These are phyloP conservation scores for Omphalotus olearius DNA, from an alignment of 1,284 basidiomycete genomes.

Conservation along the genomic window DNA sequence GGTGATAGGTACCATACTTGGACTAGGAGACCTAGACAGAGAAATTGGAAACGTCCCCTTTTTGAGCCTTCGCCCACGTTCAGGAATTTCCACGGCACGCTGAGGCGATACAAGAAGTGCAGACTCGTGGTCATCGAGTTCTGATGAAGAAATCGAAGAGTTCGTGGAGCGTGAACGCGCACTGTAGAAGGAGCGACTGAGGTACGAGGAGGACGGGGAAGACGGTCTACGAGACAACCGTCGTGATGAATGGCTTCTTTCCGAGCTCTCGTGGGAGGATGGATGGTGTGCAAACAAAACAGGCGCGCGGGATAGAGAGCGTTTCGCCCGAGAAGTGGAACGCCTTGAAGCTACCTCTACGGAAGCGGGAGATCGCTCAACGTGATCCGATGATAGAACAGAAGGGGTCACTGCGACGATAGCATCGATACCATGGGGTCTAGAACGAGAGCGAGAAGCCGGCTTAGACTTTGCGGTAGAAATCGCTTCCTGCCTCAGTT, in stretches of 20 bases:
- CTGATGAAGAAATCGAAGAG: slow-evolving; percentile 22
- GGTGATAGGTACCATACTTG: slow-evolving; percentile 34
- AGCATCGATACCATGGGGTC: slow-evolving; percentile 16
- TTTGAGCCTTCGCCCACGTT: slow-evolving; percentile 36
- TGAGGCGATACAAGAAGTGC: slow-evolving; percentile 23
- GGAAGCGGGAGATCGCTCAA: slow-evolving; percentile 5
- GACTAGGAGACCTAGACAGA: slow-evolving; percentile 34
- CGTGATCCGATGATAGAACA: neutral
- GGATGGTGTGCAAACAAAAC: slow-evolving; percentile 26
- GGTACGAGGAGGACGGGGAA: slow-evolving; percentile 21
- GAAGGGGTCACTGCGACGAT: neutral
- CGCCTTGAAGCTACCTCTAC: slow-evolving; percentile 32
- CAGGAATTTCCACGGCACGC: slow-evolving; percentile 25
- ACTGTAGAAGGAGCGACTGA: neutral
- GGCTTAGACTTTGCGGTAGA: slow-evolving; percentile 7
- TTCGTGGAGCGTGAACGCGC: slow-evolving; percentile 18
- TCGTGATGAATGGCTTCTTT: neutral
- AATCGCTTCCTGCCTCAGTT: slow-evolving; percentile 15
- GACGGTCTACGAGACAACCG: slow-evolving; percentile 21
- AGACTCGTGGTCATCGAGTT: slow-evolving; percentile 16
- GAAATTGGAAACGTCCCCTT: slow-evolving; percentile 21
- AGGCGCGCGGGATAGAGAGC: slow-evolving; percentile 42
- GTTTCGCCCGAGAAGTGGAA: slow-evolving; percentile 32
- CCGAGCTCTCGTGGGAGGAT: slow-evolving; percentile 28
- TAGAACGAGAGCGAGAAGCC: slow-evolving; percentile 24